Conservation (phyloP, 306 rosid species). For the Inga oerstediana region DNA sequence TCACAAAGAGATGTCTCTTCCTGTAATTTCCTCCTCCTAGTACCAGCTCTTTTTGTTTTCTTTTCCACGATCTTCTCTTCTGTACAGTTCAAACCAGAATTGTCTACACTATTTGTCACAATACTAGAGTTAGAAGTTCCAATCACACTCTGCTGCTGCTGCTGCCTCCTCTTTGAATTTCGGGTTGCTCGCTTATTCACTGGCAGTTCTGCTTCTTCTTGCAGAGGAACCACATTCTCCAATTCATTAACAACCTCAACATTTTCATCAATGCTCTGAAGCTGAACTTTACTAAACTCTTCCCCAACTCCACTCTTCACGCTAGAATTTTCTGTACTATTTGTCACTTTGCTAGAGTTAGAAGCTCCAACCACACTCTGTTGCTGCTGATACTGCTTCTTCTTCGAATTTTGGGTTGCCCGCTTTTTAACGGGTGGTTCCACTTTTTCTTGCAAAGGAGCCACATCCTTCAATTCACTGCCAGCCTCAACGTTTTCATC, state of each 20-base stretch:
- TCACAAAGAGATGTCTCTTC: slow-evolving; percentile 26
- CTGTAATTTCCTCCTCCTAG: slow-evolving; percentile 36
- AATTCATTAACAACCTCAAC: not conserved
- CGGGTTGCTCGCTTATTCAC: not conserved
- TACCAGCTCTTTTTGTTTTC: slow-evolving; percentile 32
- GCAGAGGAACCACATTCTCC: not conserved
- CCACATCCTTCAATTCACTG: not conserved
- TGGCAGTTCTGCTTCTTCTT: not conserved
- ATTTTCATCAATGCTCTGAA: not conserved
- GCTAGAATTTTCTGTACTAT: slow-evolving; percentile 29
- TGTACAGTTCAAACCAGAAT: slow-evolving; percentile 31
- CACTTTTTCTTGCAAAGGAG: not conserved
- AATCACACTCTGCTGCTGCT: slow-evolving; percentile 13
- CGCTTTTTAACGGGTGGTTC: not conserved
- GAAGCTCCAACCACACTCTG: not conserved
- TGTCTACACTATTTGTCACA: slow-evolving; percentile 27
- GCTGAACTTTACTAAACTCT: not conserved
- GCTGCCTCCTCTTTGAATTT: not conserved
- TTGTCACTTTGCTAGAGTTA: slow-evolving; percentile 10
- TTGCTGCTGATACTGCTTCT: slow-evolving; percentile 27
- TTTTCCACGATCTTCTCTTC: slow-evolving; percentile 42
- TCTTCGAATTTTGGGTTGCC: not conserved
- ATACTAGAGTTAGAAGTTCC: slow-evolving; percentile 9
- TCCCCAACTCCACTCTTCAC: slow-evolving; percentile 23
- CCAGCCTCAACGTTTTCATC: not conserved